phyloP scores from a whole-genome alignment of 2,329 filamentous ascomycete species.

The Trichoderma hamatum region DNA sequence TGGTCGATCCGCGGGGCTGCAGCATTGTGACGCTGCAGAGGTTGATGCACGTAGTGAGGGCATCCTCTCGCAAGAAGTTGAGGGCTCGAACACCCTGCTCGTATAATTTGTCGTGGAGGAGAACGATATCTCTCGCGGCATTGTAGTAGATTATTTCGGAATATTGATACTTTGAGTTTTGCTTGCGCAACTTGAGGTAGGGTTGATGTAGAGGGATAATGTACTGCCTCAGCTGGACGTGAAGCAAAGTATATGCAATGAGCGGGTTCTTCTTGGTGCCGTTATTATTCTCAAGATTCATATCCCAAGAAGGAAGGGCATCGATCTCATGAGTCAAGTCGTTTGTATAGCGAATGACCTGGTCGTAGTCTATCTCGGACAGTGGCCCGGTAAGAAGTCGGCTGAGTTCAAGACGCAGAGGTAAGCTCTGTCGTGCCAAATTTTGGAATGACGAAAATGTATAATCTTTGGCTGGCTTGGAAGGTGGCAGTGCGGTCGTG shows the following conservation, averaged over 20 bases:
- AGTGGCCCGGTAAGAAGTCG: slow-evolving; percentile 58
- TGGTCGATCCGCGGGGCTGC: slow-evolving; percentile 60
- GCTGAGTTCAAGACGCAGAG: slow-evolving; percentile 60
- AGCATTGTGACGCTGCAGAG: slow-evolving; percentile 64
- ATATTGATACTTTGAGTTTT: slow-evolving; percentile 64
- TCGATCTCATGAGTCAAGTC: slow-evolving; percentile 64
- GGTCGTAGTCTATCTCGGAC: slow-evolving; percentile 62
- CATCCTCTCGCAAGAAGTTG: slow-evolving; percentile 63
- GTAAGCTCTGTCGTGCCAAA: slow-evolving; percentile 58
- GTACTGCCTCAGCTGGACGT: slow-evolving; percentile 64
- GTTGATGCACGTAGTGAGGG: slow-evolving; percentile 62
- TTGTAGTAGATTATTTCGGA: slow-evolving; percentile 67
- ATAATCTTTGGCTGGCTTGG: slow-evolving; percentile 56
- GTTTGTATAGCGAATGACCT: slow-evolving; percentile 63
- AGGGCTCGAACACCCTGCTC: slow-evolving; percentile 61
- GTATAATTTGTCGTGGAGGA: slow-evolving; percentile 63
- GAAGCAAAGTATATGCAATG: slow-evolving; percentile 61
- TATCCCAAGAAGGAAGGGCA: slow-evolving; percentile 59
- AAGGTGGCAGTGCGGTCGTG: slow-evolving; percentile 54
- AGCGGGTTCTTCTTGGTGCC: slow-evolving; percentile 56
- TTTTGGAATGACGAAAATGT: slow-evolving; percentile 63
- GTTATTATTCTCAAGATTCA: slow-evolving; percentile 41
- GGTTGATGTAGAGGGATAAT: slow-evolving; percentile 65
- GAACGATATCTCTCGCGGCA: slow-evolving; percentile 62
- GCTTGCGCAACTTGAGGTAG: slow-evolving; percentile 61